Evolutionary conservation across 2,329 filamentous ascomycete genomes (phyloP).

Genomic region (Ciborinia camelliae): DNA sequence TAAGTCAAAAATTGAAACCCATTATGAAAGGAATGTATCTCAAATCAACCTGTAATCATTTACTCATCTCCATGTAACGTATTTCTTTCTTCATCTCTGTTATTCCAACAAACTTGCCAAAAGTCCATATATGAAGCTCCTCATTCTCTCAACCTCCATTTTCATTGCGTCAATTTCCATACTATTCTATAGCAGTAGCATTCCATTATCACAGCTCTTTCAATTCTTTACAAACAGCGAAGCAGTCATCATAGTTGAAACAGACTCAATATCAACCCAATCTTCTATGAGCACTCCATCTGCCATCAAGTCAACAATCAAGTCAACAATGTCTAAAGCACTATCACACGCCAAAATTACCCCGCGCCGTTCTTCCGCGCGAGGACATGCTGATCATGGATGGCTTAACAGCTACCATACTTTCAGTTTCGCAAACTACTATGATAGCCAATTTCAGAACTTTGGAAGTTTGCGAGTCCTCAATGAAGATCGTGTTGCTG

Average conservation of each 20-base stretch:
- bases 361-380: constrained; percentile 65
- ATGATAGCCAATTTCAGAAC: constrained; percentile 44
- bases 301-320: constrained; percentile 40
- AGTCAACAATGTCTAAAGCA: constrained; percentile 56
- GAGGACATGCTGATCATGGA: constrained; percentile 77
- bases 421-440: constrained; percentile 24
- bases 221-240: constrained; percentile 24
- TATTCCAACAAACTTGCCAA: constrained; percentile 15
- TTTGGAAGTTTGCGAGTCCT: constrained; percentile 80
- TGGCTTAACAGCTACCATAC: constrained; percentile 73
- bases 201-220: constrained; percentile 30
- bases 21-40: constrained; percentile 1
- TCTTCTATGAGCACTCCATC: constrained; percentile 34
- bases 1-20: constrained; percentile 10
- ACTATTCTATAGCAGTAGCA: constrained; percentile 27
- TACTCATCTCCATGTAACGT: constrained; percentile 15
- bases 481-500: constrained; percentile 80
- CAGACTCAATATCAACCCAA: constrained; percentile 16
- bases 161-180: constrained; percentile 37
- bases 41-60: constrained; percentile 19
- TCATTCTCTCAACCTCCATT: constrained; percentile 34
- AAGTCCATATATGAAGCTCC: constrained; percentile 38
- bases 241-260: constrained; percentile 1
- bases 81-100: constrained; percentile 29
- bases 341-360: constrained; percentile 68